These are phyloP conservation scores for Triadica sebifera DNA, from an alignment of 345 rosid genomes.

Conservation along the genomic window DNA sequence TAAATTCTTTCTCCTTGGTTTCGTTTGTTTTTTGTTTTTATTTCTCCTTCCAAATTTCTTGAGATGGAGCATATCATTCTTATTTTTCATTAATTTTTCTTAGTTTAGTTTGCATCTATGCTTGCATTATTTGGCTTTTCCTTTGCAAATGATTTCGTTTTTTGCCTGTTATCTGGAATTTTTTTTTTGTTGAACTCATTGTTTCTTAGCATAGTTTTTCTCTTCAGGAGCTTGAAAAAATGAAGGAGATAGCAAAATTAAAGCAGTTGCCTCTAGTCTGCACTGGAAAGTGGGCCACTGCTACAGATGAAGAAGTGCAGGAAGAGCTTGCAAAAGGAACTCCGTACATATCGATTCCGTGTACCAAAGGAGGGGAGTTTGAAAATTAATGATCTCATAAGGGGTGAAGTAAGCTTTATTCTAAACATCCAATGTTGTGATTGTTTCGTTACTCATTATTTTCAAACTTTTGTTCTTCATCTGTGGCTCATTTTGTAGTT, in stretches of 20 bases:
- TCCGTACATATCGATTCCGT: slow-evolving; percentile 71
- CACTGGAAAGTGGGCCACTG: slow-evolving; percentile 80
- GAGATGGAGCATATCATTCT: not conserved
- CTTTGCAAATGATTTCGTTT: not conserved
- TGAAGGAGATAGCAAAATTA: slow-evolving; percentile 26
- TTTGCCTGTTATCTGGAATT: not conserved
- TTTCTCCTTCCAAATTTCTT: not conserved
- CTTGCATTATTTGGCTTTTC: not conserved
- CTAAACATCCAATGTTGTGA: not conserved
- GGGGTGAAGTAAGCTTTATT: slow-evolving; percentile 68
- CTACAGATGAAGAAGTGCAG: slow-evolving; percentile 57
- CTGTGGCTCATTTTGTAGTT: not conserved
- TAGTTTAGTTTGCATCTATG: not conserved
- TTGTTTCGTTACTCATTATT: not conserved
- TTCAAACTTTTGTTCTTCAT: not conserved
- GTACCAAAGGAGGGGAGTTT: slow-evolving; percentile 75
- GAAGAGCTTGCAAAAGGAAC: slow-evolving; percentile 84
- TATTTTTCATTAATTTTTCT: not conserved
- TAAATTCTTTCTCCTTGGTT: too few relatives aligned
- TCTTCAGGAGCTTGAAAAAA: slow-evolving; percentile 36
- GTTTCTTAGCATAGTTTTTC: slow-evolving; percentile 5
- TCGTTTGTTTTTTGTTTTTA: too few relatives aligned
- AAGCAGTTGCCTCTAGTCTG: slow-evolving; percentile 78
- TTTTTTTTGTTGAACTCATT: too few relatives aligned
- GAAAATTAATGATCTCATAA: slow-evolving; percentile 81